Evolutionary conservation across 805 yeast species (phyloP).

Genomic region (Saturnispora ahearnii): DNA sequence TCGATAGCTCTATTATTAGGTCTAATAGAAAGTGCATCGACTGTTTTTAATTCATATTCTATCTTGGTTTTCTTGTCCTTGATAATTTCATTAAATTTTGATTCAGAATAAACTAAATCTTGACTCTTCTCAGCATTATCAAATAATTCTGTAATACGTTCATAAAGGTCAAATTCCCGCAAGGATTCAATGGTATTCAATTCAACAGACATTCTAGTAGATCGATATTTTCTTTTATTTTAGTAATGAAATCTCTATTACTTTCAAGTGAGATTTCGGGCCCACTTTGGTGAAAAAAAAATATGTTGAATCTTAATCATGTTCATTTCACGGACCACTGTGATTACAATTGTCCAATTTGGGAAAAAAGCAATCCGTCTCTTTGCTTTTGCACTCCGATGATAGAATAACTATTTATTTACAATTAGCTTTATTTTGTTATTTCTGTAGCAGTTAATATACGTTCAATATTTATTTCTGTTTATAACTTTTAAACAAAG

Average conservation of each 20-base stretch:
- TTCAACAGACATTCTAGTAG: slow-evolving; percentile 1
- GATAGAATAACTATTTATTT: no score
- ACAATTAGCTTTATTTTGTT: no score
- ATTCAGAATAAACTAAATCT: slow-evolving; percentile 20
- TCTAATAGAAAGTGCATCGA: slow-evolving; percentile 26
- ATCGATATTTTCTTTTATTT: no score
- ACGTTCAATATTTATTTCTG: no score
- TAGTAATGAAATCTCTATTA: no score
- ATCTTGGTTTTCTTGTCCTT: slow-evolving; percentile 19
- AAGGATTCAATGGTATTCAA: slow-evolving; percentile 18
- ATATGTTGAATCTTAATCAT: not conserved
- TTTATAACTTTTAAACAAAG: not conserved
- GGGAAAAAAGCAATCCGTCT: not conserved
- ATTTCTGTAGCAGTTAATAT: no score
- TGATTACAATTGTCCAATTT: not conserved
- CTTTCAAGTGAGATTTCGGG: no score
- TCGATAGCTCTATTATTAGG: slow-evolving; percentile 29
- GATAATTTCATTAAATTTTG: slow-evolving; percentile 16
- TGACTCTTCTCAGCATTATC: slow-evolving; percentile 18
- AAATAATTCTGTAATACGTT: slow-evolving; percentile 15
- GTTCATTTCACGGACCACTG: not conserved
- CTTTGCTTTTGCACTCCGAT: no score
- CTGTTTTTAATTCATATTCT: slow-evolving; percentile 27
- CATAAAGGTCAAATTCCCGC: slow-evolving; percentile 14
- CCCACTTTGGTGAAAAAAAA: not conserved